Conservation (phyloP, 768 basidiomycete genomes). For the Collybia nuda region DNA sequence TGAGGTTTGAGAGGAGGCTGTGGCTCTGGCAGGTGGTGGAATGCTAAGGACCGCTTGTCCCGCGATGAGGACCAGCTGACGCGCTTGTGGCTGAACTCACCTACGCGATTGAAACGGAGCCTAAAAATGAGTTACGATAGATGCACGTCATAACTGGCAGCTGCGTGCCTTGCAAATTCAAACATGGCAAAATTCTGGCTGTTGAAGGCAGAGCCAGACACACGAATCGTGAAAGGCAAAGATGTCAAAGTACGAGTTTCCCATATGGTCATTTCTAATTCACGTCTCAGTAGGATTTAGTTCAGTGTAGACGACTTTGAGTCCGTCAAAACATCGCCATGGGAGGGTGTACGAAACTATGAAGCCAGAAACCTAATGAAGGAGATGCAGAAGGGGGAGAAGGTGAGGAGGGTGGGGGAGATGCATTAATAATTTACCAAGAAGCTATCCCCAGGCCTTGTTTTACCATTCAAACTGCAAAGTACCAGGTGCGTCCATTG, state of each 20-base stretch:
- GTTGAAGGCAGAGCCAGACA: conserved; percentile 85
- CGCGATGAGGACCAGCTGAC: too few relatives aligned
- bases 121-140: too few relatives aligned
- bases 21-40: too few relatives aligned
- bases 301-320: conserved; percentile 91
- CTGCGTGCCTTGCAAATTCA: background rate
- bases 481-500: conserved; percentile 55
- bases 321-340: conserved; percentile 62
- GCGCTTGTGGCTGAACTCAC: too few relatives aligned
- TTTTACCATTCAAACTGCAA: conserved; percentile 92
- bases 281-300: conserved; percentile 30
- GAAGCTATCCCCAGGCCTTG: conserved; percentile 48
- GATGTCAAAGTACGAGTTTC: conserved; percentile 69
- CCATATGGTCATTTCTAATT: conserved; percentile 1
- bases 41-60: too few relatives aligned
- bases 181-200: conserved; percentile 54
- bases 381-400: conserved; percentile 74
- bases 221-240: conserved; percentile 81
- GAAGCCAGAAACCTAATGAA: conserved; percentile 85
- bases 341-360: conserved; percentile 88
- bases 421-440: background rate
- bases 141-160: too few relatives aligned
- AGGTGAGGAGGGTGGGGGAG: conserved; percentile 39
- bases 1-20: too few relatives aligned
- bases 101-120: too few relatives aligned